Percentiles rank a stretch among this genome's conserved stretches.
phyloP scores from a whole-genome alignment of 345 rosid genomes.

The Triadica sebifera region DNA sequence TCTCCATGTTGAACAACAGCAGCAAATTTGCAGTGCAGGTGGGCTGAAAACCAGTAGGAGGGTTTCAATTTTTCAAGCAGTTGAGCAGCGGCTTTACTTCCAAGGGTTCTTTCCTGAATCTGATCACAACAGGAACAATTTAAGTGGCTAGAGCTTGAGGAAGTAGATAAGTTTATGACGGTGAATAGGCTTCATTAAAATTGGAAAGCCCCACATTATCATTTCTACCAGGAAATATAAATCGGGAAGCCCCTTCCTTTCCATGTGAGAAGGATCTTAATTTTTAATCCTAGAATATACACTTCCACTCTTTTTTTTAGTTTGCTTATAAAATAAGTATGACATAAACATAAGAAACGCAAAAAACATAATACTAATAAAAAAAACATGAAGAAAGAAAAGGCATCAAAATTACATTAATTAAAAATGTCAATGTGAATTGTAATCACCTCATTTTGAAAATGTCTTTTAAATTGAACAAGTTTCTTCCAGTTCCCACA shows the following conservation, averaged over 20 bases:
- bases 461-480: slow-evolving; percentile 49
- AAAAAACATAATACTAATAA: not conserved
- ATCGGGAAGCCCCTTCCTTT: not conserved
- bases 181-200: not conserved
- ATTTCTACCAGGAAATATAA: not conserved
- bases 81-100: slow-evolving; percentile 84
- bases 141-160: not conserved
- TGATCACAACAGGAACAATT: slow-evolving; percentile 26
- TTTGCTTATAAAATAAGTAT: not conserved
- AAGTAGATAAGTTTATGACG: not conserved
- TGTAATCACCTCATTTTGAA: slow-evolving; percentile 62
- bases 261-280: not conserved
- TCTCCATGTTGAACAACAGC: slow-evolving; percentile 82
- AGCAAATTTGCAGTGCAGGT: slow-evolving; percentile 84
- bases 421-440: not conserved
- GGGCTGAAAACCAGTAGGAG: slow-evolving; percentile 90
- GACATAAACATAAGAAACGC: not conserved
- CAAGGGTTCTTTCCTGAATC: slow-evolving; percentile 68
- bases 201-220: not conserved
- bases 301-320: not conserved
- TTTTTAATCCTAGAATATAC: not conserved
- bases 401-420: not conserved
- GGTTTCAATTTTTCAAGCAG: slow-evolving; percentile 79
- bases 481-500: slow-evolving; percentile 68
- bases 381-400: not conserved